These are phyloP conservation scores for Aspergillus nanangensis DNA, from an alignment of 495 filamentous ascomycete species.

Conservation along the genomic window DNA sequence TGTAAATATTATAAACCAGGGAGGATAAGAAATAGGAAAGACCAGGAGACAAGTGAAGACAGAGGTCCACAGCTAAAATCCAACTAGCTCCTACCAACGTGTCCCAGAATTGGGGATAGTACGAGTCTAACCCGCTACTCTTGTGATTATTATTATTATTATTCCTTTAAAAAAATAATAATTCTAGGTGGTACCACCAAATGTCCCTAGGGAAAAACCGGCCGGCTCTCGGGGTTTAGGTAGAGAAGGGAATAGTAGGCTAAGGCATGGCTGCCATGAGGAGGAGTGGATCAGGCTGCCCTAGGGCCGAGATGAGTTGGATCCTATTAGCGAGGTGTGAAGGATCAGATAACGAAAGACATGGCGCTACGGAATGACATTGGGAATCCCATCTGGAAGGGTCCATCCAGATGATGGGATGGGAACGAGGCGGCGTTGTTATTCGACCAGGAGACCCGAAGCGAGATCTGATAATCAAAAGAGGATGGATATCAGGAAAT, in stretches of 20 bases:
- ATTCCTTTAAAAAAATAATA: too few species aligned
- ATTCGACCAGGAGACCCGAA: conserved; percentile 14
- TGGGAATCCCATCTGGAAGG: conserved; percentile 7
- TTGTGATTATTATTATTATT: too few species aligned
- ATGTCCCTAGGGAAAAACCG: too few species aligned
- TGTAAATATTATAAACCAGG: too few species aligned
- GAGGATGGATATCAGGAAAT: conserved; percentile 5
- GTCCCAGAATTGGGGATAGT: too few species aligned
- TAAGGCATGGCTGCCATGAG: not conserved
- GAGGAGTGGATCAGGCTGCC: conserved; percentile 5
- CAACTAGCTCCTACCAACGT: too few species aligned
- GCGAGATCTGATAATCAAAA: conserved; percentile 19
- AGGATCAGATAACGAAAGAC: conserved; percentile 22
- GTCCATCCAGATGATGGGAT: conserved; percentile 11
- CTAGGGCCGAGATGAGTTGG: not conserved
- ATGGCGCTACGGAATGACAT: conserved; percentile 5
- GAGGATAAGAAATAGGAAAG: too few species aligned
- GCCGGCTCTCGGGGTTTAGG: too few species aligned
- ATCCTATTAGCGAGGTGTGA: conserved; percentile 5
- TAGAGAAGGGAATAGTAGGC: not conserved
- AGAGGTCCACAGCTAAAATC: too few species aligned
- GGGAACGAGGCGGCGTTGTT: not conserved
- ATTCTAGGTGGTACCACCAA: too few species aligned
- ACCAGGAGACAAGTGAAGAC: too few species aligned
- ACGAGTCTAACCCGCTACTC: too few species aligned